Conservation (phyloP, 257 asterid species). For the Nicotiana undulata region DNA sequence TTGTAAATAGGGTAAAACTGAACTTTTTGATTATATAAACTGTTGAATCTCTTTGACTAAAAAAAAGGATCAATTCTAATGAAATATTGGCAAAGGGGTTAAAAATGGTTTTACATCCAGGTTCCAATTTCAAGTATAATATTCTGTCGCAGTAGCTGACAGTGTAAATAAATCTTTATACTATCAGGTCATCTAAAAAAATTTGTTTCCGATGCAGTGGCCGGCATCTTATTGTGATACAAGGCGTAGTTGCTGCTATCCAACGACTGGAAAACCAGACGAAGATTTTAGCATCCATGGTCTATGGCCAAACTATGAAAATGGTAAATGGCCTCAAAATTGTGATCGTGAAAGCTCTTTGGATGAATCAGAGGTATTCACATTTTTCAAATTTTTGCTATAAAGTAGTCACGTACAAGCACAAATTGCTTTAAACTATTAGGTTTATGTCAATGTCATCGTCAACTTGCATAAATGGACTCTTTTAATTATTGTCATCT, state of each 20-base stretch:
- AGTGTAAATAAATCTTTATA: background rate
- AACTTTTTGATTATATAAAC: too few relatives aligned
- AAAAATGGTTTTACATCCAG: too few relatives aligned
- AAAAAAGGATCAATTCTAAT: too few relatives aligned
- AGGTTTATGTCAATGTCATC: background rate
- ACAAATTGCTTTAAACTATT: background rate
- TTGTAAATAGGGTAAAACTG: too few relatives aligned
- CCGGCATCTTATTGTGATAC: conserved; percentile 70
- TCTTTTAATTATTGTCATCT: background rate
- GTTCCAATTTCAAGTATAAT: too few relatives aligned
- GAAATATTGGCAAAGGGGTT: too few relatives aligned
- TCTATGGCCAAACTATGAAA: conserved; percentile 66
- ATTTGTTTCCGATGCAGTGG: conserved; percentile 35
- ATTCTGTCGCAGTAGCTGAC: too few relatives aligned
- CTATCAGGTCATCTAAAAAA: background rate
- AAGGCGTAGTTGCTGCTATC: conserved; percentile 59
- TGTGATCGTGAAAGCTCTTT: conserved; percentile 39
- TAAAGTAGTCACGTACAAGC: background rate
- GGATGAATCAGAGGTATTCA: conserved; percentile 46
- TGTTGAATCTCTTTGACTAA: too few relatives aligned
- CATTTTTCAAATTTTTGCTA: background rate
- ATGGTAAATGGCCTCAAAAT: conserved; percentile 58
- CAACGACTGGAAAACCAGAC: conserved; percentile 55
- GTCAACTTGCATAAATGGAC: background rate
- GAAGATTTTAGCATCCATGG: conserved; percentile 83